phyloP scores from a whole-genome alignment of 164 flowering plant species.

The Macadamia integrifolia region DNA sequence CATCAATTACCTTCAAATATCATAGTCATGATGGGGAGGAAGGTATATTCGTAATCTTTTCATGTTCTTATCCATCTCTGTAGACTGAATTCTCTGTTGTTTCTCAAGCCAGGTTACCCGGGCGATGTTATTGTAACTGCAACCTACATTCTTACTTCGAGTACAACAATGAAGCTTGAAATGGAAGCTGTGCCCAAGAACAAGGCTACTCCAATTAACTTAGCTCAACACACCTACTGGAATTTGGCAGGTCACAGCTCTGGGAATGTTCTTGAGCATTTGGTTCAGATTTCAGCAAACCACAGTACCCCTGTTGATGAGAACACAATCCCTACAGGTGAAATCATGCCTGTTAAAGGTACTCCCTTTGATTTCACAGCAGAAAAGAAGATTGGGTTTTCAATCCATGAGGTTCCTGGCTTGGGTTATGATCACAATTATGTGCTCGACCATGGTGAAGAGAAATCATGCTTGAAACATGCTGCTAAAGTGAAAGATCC shows the following conservation, averaged over 20 bases:
- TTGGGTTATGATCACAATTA: conserved; percentile 92
- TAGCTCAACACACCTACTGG: conserved; percentile 97
- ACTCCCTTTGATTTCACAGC: conserved; percentile 78
- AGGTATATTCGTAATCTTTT: conserved; percentile 34
- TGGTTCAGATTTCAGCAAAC: conserved; percentile 61
- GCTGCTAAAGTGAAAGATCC: conserved; percentile 76
- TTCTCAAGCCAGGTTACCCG: conserved; percentile 61
- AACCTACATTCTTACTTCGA: conserved; percentile 69
- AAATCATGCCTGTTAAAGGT: conserved; percentile 71
- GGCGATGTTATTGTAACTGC: conserved; percentile 79
- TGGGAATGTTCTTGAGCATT: conserved; percentile 69
- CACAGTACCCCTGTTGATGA: conserved; percentile 82
- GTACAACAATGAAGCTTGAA: conserved; percentile 74
- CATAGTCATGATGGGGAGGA: conserved; percentile 84
- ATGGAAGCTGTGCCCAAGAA: conserved; percentile 85
- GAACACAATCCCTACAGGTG: conserved; percentile 76
- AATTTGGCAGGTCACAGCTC: conserved; percentile 83
- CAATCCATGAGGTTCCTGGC: conserved; percentile 60
- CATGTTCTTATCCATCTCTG: not conserved
- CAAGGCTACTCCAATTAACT: conserved; percentile 76
- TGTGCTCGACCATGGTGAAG: conserved; percentile 71
- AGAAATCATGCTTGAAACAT: conserved; percentile 63
- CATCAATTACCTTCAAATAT: conserved; percentile 85
- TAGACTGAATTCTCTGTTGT: not conserved
- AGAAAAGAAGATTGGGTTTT: conserved; percentile 57